A percentile compares a stretch with the other conserved stretches of the same genome.
phyloP scores from a whole-genome alignment of 768 basidiomycete genomes.

The Leccinum variicolor region DNA sequence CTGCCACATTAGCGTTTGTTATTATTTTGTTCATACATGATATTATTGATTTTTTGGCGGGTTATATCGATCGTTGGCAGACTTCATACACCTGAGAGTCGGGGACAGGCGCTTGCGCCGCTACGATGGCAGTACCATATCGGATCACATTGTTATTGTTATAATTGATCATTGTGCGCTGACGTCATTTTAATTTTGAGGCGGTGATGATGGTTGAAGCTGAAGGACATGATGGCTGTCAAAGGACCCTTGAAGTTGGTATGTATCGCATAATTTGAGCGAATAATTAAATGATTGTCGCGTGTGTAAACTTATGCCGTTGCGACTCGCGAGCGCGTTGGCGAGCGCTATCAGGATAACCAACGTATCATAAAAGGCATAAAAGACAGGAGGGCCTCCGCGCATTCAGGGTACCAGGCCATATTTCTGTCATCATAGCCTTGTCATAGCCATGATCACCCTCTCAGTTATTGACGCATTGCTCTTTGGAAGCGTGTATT shows the following conservation, averaged over 20 bases:
- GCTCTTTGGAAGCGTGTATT: background rate
- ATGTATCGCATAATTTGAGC: no score
- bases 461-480: background rate
- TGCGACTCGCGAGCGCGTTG: background rate
- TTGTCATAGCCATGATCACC: background rate
- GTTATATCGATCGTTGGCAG: no score
- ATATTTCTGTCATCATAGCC: background rate
- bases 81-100: no score
- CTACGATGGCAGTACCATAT: conserved; percentile 29
- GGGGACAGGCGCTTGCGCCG: no score
- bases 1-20: no score
- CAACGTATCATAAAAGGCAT: background rate
- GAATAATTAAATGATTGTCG: no score
- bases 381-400: background rate
- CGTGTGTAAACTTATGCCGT: background rate
- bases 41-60: no score
- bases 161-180: background rate
- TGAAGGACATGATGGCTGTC: background rate
- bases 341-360: background rate
- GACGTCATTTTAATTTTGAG: background rate
- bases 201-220: background rate
- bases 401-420: background rate
- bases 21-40: no score
- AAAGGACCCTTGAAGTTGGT: no score
- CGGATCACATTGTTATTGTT: background rate